Conservation (phyloP, 352 stramenopile genomes). For the Pythium apleroticum region DNA sequence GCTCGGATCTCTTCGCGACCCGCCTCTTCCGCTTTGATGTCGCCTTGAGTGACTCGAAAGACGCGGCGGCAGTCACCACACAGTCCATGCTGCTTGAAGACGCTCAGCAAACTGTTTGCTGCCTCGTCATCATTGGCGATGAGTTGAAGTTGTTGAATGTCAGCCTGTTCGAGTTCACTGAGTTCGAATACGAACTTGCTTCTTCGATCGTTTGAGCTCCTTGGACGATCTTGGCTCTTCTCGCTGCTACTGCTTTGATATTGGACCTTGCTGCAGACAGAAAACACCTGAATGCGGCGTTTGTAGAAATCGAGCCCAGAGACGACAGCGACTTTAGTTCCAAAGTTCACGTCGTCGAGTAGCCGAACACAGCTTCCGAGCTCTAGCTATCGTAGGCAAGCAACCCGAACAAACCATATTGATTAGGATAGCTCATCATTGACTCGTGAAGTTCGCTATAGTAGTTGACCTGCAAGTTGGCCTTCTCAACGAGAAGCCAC, state of each 20-base stretch:
- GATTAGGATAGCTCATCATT: too few species aligned
- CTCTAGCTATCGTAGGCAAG: neutral
- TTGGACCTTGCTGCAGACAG: neutral
- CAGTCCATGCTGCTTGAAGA: constrained; percentile 39
- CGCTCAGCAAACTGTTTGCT: constrained; percentile 10
- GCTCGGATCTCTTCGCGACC: constrained; percentile 30
- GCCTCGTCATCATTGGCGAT: constrained; percentile 20
- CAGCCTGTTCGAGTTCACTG: constrained; percentile 23
- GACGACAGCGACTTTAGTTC: constrained; percentile 15
- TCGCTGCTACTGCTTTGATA: neutral
- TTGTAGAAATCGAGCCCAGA: constrained; percentile 11
- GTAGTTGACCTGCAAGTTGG: constrained; percentile 12
- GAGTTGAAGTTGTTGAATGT: constrained; percentile 38
- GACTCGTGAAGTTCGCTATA: too few species aligned
- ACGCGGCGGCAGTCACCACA: constrained; percentile 49
- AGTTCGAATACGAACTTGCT: constrained; percentile 18
- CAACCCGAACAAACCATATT: neutral
- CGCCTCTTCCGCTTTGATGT: constrained; percentile 25
- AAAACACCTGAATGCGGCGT: constrained; percentile 5
- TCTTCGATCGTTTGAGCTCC: constrained; percentile 6
- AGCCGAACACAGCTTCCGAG: constrained; percentile 7
- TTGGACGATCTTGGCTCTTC: neutral
- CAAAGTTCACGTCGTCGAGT: constrained; percentile 13
- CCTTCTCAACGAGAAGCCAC: constrained; percentile 14
- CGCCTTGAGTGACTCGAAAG: constrained; percentile 41